Evolutionary conservation across 176 grass and related monocot species (phyloP), one percentile per base, ranked within the genome.

Genomic region (Aegilops sharonensis): DNA sequence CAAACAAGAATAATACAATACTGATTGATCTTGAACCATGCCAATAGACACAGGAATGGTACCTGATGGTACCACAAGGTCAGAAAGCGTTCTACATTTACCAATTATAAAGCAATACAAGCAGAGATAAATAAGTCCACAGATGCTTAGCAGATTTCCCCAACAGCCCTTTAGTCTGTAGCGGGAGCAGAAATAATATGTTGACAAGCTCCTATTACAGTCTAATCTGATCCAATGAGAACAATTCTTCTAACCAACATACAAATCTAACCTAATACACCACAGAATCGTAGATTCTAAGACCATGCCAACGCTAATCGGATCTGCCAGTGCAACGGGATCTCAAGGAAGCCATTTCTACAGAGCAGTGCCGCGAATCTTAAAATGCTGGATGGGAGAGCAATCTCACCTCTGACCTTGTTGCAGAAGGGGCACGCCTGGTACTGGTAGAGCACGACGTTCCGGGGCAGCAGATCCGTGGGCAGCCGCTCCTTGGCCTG

Each of bases 361-460:
- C 2, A 8, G 9, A 74, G 21, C 32, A 11, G 21, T 3, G 14
- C 4, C 7, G 14, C 57, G 9, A 18, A 70, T 37, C 11, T 5
- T 72, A n/a, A 64, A 72, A 59, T 59, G 54, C 6, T 2, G 12
- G 30, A 30, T 21, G 14, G 65, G 14, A 75, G 63, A 6, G 11
- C 3, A 11, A 78, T 18, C 80, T 84, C 68, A 98, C 93, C 95
- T 98, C 94, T 91, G 78, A 98, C 95, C 90, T 98, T 98, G 81
- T 98, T 98, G 81, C 95, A 98, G 89, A 98, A 98, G 68, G 95
- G 95, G 85, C 95, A 98, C 1, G 91, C 95, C 86, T 98, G 89
- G 77, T 98, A 98, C 81, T 98, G 95, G 85, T 98, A 98, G n/a
- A 98, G 83, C 56, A 98, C 91, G 43, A 95, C 91, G 57, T 88